Evolutionary conservation across 108 stramenopile species (phyloP).

Genomic region (Skeletonema grethae): DNA sequence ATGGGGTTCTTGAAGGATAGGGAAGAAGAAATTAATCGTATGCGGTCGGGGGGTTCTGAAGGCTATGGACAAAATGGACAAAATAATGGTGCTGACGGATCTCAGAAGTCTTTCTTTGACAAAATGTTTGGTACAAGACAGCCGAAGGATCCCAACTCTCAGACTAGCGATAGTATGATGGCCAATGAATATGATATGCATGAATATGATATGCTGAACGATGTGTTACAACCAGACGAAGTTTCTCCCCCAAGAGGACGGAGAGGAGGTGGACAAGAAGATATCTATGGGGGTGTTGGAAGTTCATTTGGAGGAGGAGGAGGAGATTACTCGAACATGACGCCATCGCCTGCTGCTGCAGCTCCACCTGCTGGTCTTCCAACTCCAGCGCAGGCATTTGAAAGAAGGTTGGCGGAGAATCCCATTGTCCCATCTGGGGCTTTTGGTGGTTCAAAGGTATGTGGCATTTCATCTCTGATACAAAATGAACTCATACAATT

Average conservation of each 20-base stretch:
- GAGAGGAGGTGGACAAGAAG: constrained; percentile 3
- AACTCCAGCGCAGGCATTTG: constrained; percentile 11
- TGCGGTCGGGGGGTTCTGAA: background rate
- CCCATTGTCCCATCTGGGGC: constrained; percentile 7
- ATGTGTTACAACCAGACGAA: constrained; percentile 6
- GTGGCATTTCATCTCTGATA: background rate
- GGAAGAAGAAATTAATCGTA: constrained; percentile 17
- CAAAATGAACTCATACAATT: background rate
- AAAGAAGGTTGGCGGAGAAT: constrained; percentile 10
- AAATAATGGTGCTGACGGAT: background rate
- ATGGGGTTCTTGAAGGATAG: constrained; percentile 17
- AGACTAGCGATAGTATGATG: background rate
- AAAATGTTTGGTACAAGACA: constrained; percentile 7
- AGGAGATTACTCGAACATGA: background rate
- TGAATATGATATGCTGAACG: constrained; percentile 3
- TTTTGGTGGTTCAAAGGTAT: constrained; percentile 4
- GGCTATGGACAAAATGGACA: background rate
- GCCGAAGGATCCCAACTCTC: background rate
- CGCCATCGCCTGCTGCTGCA: constrained; percentile 5
- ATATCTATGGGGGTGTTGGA: background rate
- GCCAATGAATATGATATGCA: background rate
- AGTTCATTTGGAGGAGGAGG: background rate
- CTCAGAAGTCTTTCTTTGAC: constrained; percentile 16
- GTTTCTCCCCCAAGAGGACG: constrained; percentile 4
- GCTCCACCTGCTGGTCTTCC: constrained; percentile 7